These are phyloP conservation scores for Gracilaria gracilis DNA, from an alignment of 23 red algal species.

Conservation along the genomic window DNA sequence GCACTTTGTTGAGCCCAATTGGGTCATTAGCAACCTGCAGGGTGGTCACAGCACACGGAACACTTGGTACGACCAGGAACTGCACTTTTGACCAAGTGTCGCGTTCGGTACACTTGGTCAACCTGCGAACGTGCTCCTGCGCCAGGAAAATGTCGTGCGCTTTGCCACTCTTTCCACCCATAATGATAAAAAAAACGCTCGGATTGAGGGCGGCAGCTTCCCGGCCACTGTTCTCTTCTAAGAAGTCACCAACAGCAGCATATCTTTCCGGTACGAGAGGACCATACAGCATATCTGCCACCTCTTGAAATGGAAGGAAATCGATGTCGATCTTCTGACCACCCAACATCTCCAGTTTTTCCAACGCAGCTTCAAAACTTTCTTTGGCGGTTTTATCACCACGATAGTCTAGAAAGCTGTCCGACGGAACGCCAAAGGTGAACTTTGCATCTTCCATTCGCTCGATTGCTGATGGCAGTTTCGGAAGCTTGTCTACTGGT, in stretches of 20 bases:
- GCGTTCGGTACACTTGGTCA: conserved; percentile 8
- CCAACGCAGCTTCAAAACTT: conserved; percentile 38
- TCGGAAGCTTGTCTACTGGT: not conserved
- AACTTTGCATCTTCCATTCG: conserved; percentile 2
- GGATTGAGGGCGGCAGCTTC: conserved; percentile 44
- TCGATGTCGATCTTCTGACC: conserved; percentile 40
- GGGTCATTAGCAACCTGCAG: conserved; percentile 44
- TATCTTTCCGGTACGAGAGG: conserved; percentile 60
- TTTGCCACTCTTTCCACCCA: conserved; percentile 5
- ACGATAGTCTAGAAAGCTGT: conserved; percentile 38
- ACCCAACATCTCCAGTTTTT: conserved; percentile 18
- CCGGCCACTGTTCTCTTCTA: conserved; percentile 10
- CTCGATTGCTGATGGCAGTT: not conserved
- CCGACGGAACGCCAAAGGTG: conserved; percentile 54
- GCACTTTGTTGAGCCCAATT: conserved; percentile 47
- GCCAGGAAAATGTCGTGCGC: conserved; percentile 41
- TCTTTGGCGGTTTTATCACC: conserved; percentile 45
- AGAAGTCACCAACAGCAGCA: conserved; percentile 50
- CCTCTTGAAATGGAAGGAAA: conserved; percentile 34
- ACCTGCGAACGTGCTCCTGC: not conserved
- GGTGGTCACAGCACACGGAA: conserved; percentile 41
- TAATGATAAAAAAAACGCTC: conserved; percentile 45
- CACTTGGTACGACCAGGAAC: conserved; percentile 58
- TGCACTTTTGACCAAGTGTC: conserved; percentile 52
- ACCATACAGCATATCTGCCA: conserved; percentile 67